Conservation (phyloP, 306 rosid genomes). For the Inga oerstediana region DNA sequence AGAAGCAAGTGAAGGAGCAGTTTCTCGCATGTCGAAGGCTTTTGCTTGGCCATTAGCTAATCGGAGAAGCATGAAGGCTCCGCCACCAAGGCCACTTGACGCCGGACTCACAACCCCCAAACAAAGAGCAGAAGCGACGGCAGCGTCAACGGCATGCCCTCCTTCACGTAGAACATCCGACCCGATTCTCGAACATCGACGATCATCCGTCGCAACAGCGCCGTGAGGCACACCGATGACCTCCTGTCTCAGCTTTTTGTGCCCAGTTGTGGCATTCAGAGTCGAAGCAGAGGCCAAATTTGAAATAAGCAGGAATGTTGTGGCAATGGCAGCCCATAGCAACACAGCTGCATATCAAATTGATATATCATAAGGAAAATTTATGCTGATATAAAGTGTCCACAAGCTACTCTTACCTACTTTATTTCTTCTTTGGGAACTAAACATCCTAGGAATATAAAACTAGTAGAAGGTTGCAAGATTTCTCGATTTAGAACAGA, state of each 20-base stretch:
- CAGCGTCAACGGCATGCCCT: constrained; percentile 85
- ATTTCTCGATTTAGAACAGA: background rate
- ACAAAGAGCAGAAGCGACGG: constrained; percentile 80
- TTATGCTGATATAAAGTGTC: background rate
- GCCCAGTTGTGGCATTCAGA: constrained; percentile 5
- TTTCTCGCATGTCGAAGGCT: constrained; percentile 86
- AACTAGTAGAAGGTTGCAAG: background rate
- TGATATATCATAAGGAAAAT: background rate
- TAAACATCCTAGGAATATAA: background rate
- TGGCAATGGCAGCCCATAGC: constrained; percentile 38
- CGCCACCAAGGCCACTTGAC: constrained; percentile 93
- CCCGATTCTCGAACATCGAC: constrained; percentile 74
- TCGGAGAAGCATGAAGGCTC: constrained; percentile 73
- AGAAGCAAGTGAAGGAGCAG: constrained; percentile 71
- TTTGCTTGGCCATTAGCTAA: constrained; percentile 50
- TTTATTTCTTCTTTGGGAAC: background rate
- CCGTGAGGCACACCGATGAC: constrained; percentile 52
- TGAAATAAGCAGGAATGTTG: constrained; percentile 37
- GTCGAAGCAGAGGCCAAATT: constrained; percentile 35
- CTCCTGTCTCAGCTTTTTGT: constrained; percentile 43
- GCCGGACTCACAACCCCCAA: constrained; percentile 85
- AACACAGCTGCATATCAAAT: constrained; percentile 39
- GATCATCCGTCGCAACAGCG: constrained; percentile 78
- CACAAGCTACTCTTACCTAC: background rate
- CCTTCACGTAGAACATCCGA: constrained; percentile 54